A percentile compares a stretch with the other conserved stretches of the same genome.
These are phyloP conservation scores for Coemansia sp. DNA, from an alignment of 192 early-diverging fungal species.

Conservation along the genomic window DNA sequence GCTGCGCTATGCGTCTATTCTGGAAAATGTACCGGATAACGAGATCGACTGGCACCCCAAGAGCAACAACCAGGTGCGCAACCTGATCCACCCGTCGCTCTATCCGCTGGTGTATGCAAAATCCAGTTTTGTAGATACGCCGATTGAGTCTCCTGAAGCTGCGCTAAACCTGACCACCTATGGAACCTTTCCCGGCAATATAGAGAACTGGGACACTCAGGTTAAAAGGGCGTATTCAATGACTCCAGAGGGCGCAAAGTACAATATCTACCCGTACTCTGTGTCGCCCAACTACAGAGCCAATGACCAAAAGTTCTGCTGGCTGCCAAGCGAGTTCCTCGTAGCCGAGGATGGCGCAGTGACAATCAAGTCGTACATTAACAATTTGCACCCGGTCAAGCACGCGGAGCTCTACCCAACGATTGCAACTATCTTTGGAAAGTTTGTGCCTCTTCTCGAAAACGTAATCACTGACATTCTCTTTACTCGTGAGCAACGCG, in stretches of 20 bases:
- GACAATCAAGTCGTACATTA: constrained; percentile 64
- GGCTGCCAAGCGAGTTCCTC: constrained; percentile 67
- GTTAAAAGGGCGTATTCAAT: not conserved
- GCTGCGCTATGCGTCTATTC: constrained; percentile 23
- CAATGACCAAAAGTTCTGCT: constrained; percentile 26
- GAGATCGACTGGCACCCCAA: constrained; percentile 47
- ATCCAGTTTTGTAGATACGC: constrained; percentile 19
- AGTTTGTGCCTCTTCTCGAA: constrained; percentile 67
- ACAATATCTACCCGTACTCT: not conserved
- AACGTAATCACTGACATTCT: constrained; percentile 38
- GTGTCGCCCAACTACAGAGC: too few relatives aligned
- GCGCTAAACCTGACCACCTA: constrained; percentile 30
- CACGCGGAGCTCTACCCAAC: constrained; percentile 53
- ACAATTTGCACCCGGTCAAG: constrained; percentile 64
- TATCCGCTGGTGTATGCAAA: constrained; percentile 43
- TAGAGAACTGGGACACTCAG: constrained; percentile 12
- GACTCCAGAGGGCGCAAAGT: not conserved
- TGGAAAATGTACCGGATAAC: constrained; percentile 39
- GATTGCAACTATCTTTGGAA: constrained; percentile 52
- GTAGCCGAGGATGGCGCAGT: constrained; percentile 53
- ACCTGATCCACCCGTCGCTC: constrained; percentile 56
- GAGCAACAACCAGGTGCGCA: constrained; percentile 50
- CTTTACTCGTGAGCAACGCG: constrained; percentile 8
- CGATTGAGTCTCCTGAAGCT: constrained; percentile 26
- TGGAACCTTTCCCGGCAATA: constrained; percentile 22